Evolutionary conservation across 345 rosid genomes (phyloP), one percentile per base, ranked within the genome.

Genomic region (Euphorbia pulcherrima): DNA sequence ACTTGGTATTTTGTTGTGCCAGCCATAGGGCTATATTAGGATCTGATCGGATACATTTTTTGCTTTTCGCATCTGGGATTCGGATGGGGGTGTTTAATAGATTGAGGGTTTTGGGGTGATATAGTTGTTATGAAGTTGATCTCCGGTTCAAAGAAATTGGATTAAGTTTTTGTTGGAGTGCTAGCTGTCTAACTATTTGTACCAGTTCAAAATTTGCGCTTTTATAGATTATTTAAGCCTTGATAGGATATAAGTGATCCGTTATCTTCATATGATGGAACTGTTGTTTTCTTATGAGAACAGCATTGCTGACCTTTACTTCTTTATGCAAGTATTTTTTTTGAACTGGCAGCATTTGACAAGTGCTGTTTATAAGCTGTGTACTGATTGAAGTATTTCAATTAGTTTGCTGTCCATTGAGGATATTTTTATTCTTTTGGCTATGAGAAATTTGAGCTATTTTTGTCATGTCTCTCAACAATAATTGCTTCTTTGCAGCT

Each of bases 401-500:
- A 29, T 8, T 41, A 3, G 47, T 35, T 33, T 60, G 14, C 28
- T 60, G 28, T 37, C 16, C 26, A 20, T 4, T 23, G 33, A 48
- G 17, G 20, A 21, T 23, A n/a, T 1, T n/a, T 64, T 9, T 28
- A 12, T 3, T 50, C 4, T 18, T 64, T 29, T 24, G 18, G 26
- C 20, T 29, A 7, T 53, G 54, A 8, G 27, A 27, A 17, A 41
- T 56, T 18, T 18, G 62, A 24, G 20, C 50, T n/a, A 40, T 4
- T 1, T 27, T 26, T 55, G 33, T 24, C 40, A 10, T 1, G 23
- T 68, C 20, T 21, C 9, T 1, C 4, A 21, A 21, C 13, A 3
- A 21, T 40, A 12, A 40, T 64, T 48, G 60, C 35, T 46, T 35
- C 46, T 11, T 48, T 59, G 64, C 68, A 90, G 97, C 67, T 90